Conservation (phyloP, 805 yeast genomes). For the Clavispora asparagi region DNA sequence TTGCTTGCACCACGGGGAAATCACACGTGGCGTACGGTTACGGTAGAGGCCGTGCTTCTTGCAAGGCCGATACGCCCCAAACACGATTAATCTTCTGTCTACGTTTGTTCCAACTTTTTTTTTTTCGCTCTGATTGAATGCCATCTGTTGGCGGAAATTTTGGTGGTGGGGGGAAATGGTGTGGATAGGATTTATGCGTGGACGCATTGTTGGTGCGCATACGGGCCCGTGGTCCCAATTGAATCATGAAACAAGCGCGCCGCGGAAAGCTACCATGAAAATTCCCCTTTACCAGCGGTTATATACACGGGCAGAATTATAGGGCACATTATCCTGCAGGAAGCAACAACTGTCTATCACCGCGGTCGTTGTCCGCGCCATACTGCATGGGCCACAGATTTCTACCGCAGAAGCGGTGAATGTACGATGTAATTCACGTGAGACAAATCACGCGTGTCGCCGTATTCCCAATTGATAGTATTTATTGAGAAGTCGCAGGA, state of each 20-base stretch:
- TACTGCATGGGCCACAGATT: background rate
- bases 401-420: background rate
- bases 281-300: background rate
- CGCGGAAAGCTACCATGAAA: background rate
- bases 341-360: background rate
- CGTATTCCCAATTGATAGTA: background rate
- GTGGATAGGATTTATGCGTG: background rate
- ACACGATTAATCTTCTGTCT: no score
- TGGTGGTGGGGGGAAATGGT: no score
- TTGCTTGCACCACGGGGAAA: background rate
- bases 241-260: background rate
- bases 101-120: background rate
- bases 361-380: background rate
- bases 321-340: background rate
- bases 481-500: no score
- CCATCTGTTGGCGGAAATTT: no score
- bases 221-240: background rate
- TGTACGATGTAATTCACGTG: background rate
- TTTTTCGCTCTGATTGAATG: background rate
- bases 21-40: no score
- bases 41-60: no score
- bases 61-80: no score
- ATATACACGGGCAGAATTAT: background rate
- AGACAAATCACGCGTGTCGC: background rate
- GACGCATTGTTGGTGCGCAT: background rate